A percentile compares a stretch with the other conserved stretches of the same genome.
phyloP scores from a whole-genome alignment of 1,284 basidiomycete species.

The Lignosus rhinocerotis region DNA sequence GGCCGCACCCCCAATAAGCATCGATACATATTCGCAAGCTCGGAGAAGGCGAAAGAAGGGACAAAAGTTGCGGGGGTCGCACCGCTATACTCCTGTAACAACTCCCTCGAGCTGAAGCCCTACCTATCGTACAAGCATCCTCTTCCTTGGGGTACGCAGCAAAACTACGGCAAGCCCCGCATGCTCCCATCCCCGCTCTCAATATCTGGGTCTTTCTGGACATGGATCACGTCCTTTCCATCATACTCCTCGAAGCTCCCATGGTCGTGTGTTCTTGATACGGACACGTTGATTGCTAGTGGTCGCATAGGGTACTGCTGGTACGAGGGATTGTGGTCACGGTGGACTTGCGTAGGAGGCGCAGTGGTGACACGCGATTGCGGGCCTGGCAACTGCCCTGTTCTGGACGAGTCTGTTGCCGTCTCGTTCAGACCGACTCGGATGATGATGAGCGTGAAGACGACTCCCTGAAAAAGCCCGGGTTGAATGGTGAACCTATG shows the following conservation, averaged over 20 bases:
- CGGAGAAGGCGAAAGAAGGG: background rate
- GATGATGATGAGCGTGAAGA: conserved; percentile 25
- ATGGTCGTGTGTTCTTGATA: conserved; percentile 17
- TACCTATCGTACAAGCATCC: background rate
- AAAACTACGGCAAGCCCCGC: background rate
- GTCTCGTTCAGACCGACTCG: conserved; percentile 22
- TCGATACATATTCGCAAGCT: background rate
- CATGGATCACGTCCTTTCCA: conserved; percentile 10
- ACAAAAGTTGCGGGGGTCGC: background rate
- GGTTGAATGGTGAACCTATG: background rate
- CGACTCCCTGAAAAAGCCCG: conserved; percentile 12
- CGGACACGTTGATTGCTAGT: conserved; percentile 16
- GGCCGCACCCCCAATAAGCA: background rate
- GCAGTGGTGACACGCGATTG: background rate
- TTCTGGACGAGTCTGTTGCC: conserved; percentile 11
- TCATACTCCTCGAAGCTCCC: conserved; percentile 18
- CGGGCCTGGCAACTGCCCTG: background rate
- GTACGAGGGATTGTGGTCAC: background rate
- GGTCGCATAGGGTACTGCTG: conserved; percentile 5
- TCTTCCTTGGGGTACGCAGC: background rate
- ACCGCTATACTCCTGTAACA: background rate
- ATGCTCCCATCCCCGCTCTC: conserved; percentile 12
- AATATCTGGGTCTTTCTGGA: conserved; percentile 6
- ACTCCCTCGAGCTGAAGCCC: background rate
- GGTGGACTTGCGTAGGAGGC: background rate